A percentile compares a stretch with the other conserved stretches of the same genome.
These are phyloP conservation scores for Fusarium sp. DNA, from an alignment of 2,329 filamentous ascomycete species.

Conservation along the genomic window DNA sequence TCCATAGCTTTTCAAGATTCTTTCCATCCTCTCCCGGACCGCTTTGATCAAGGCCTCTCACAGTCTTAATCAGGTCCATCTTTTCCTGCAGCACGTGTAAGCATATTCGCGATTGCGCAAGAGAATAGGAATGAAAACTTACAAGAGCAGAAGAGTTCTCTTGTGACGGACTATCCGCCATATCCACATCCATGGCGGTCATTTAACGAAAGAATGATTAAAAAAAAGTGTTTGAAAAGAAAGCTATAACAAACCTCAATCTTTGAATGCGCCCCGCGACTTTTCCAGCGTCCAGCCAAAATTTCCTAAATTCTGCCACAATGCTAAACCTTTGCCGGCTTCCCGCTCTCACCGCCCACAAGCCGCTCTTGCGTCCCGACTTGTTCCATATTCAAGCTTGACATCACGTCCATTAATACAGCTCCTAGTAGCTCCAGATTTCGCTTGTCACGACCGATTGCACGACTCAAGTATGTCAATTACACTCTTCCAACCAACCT, in stretches of 20 bases:
- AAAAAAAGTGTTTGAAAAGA: slow-evolving; percentile 27
- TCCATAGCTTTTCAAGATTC: slow-evolving; percentile 63
- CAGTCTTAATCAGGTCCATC: slow-evolving; percentile 61
- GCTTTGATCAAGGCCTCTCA: slow-evolving; percentile 66
- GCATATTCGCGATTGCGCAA: slow-evolving; percentile 13
- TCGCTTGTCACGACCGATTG: slow-evolving; percentile 38
- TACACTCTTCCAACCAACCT: background rate
- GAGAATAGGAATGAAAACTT: slow-evolving; percentile 13
- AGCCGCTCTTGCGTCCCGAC: slow-evolving; percentile 52
- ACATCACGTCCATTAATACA: slow-evolving; percentile 49
- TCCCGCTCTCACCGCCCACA: slow-evolving; percentile 57
- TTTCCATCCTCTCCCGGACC: slow-evolving; percentile 57
- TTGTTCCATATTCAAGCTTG: slow-evolving; percentile 50
- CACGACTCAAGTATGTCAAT: slow-evolving; percentile 44
- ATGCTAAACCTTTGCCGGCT: slow-evolving; percentile 41
- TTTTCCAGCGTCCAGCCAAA: slow-evolving; percentile 50
- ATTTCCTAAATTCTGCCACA: slow-evolving; percentile 61
- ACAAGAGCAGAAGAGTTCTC: slow-evolving; percentile 20
- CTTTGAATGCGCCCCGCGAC: slow-evolving; percentile 42
- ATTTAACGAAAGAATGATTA: slow-evolving; percentile 12
- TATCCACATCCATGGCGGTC: slow-evolving; percentile 38
- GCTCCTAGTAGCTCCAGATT: slow-evolving; percentile 48
- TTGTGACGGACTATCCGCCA: slow-evolving; percentile 26
- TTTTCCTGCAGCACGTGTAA: slow-evolving; percentile 47
- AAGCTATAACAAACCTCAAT: slow-evolving; percentile 26